phyloP scores from a whole-genome alignment of 1,284 basidiomycete genomes.

The Pisolithus thermaeus region DNA sequence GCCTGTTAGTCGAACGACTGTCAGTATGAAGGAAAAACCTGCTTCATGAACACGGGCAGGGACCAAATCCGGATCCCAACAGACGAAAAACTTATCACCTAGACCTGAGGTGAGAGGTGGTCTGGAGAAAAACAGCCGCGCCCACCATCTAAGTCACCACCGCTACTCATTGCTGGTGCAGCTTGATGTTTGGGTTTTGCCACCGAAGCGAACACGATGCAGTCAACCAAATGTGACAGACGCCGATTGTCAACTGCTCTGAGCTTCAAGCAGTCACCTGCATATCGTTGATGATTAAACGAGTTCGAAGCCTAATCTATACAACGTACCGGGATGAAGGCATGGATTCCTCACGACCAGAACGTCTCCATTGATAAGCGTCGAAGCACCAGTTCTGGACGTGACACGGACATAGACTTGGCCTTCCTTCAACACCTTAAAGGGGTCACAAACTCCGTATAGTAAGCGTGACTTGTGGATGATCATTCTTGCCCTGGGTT shows the following conservation, averaged over 20 bases:
- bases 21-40: slow-evolving; percentile 3
- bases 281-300: background rate
- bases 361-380: slow-evolving; percentile 53
- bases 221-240: slow-evolving; percentile 54
- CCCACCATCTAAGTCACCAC: slow-evolving; percentile 55
- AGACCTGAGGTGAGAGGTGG: background rate
- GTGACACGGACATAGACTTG: slow-evolving; percentile 58
- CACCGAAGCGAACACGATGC: slow-evolving; percentile 57
- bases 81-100: slow-evolving; percentile 63
- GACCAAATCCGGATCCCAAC: slow-evolving; percentile 62
- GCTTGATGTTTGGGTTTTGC: slow-evolving; percentile 51
- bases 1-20: background rate
- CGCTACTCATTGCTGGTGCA: slow-evolving; percentile 64
- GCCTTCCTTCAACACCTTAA: slow-evolving; percentile 52
- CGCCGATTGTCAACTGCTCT: slow-evolving; percentile 46
- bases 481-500: slow-evolving; percentile 51
- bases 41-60: slow-evolving; percentile 50
- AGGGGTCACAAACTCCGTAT: slow-evolving; percentile 63
- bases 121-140: background rate
- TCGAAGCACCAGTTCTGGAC: slow-evolving; percentile 44
- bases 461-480: slow-evolving; percentile 54
- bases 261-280: slow-evolving; percentile 59
- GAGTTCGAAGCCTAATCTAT: background rate
- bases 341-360: slow-evolving; percentile 63
- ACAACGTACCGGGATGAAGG: slow-evolving; percentile 49